Base-by-base conservation (phyloP, 2,329 filamentous ascomycete species). In the Hymenoscyphus fraxineus region DNA sequence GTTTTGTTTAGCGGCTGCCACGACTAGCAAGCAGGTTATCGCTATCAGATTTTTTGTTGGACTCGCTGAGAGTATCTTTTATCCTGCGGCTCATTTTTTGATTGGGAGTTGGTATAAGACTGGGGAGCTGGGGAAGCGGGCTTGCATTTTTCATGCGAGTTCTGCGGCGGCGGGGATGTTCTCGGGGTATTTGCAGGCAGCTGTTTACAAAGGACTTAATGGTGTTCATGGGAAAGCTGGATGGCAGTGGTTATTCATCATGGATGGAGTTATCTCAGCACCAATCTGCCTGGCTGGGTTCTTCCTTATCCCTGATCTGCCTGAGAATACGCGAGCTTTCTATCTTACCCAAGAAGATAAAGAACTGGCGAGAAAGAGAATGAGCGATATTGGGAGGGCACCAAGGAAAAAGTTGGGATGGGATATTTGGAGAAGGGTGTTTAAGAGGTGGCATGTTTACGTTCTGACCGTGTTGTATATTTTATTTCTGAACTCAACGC, bases 221-320 rank as follows among this genome's bases (percentile, higher is more conserved):
- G 77, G 78, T 0, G 69, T 65, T 1, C 64, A 72, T 4, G 78
- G 78, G 0, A 72, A 79, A 4, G 67, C 74, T 0, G 80, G 77
- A 0, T 82, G 79, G 80, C 76, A 78, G 56, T 82, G 79, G 79
- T 75, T 81, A 2, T 81, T 82, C 65, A 75, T 81, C 47, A 78
- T 81, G 68, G 79, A 81, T 64, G 78, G 78, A 2, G 62, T 77
- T 13, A 75, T 77, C 62, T 75, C 75, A 15, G 58, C 70, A 2
- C 68, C 73, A 13, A 70, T 76, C 35, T 73, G 71, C 27, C 31
- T 75, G 7, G 67, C 72, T 7, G 74, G 74, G 1, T 74, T 71
- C 59, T 67, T 71, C 51, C 60, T 75, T 19, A 68, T 73, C 22
- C 72, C 73, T 6, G 72, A 72, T 64, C 58, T 70, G 16, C 72